Evolutionary conservation across 2,329 filamentous ascomycete species (phyloP).

Genomic region (Epichloe elymi): DNA sequence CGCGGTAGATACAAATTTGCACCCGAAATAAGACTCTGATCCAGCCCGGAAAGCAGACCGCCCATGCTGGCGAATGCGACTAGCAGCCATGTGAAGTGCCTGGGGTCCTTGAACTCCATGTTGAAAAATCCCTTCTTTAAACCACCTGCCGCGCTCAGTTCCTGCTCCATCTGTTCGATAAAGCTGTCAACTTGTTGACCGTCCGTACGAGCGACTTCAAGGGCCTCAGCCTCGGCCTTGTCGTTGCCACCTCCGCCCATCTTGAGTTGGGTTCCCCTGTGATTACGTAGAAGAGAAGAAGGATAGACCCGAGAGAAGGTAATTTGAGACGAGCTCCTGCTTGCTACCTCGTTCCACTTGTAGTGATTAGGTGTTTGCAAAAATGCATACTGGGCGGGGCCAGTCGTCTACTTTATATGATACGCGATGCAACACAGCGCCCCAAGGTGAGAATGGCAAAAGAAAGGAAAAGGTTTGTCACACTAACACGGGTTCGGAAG

Average conservation of each 20-base stretch:
- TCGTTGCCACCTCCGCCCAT: slow-evolving; percentile 9
- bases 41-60: slow-evolving; percentile 57
- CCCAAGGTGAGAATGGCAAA: not conserved
- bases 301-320: not conserved
- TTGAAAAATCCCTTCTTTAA: slow-evolving; percentile 33
- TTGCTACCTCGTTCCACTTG: not conserved
- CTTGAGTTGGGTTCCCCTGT: not conserved
- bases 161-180: slow-evolving; percentile 28
- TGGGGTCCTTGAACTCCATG: slow-evolving; percentile 46
- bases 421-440: not conserved
- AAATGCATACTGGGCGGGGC: not conserved
- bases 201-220: slow-evolving; percentile 23
- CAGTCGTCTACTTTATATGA: not conserved
- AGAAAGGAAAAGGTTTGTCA: not conserved
- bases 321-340: not conserved
- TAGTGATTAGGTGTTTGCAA: not conserved
- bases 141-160: slow-evolving; percentile 22
- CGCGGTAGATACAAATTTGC: slow-evolving; percentile 53
- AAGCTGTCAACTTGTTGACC: slow-evolving; percentile 24
- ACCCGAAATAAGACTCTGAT: slow-evolving; percentile 60
- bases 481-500: not conserved
- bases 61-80: slow-evolving; percentile 65
- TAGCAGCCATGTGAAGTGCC: slow-evolving; percentile 52
- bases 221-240: slow-evolving; percentile 20
- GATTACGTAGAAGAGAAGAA: not conserved